Conservation (phyloP, 257 asterid genomes). For the Phtheirospermum japonicum region DNA sequence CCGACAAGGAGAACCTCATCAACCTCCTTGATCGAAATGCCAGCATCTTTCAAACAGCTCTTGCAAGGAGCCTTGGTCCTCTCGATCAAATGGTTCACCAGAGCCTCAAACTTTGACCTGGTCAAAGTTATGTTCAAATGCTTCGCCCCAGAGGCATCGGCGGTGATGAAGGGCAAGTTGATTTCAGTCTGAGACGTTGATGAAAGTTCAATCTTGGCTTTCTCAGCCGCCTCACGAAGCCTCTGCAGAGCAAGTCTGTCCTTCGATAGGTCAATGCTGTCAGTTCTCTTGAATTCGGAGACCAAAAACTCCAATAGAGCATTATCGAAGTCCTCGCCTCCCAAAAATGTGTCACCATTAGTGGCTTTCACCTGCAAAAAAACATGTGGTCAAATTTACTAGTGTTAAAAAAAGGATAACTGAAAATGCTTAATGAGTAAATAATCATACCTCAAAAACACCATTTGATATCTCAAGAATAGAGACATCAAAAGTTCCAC, state of each 20-base stretch:
- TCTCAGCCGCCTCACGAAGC: constrained; percentile 79
- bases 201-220: constrained; percentile 73
- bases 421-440: background rate
- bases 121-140: constrained; percentile 64
- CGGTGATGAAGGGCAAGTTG: constrained; percentile 68
- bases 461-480: constrained; percentile 72
- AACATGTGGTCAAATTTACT: background rate
- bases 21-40: constrained; percentile 52
- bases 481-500: constrained; percentile 73
- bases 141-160: constrained; percentile 67
- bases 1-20: constrained; percentile 80
- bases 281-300: constrained; percentile 57
- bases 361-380: constrained; percentile 69
- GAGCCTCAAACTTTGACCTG: constrained; percentile 66
- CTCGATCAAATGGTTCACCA: constrained; percentile 60
- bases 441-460: constrained; percentile 55
- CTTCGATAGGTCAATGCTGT: constrained; percentile 57
- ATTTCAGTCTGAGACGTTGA: constrained; percentile 70
- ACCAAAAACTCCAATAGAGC: constrained; percentile 61
- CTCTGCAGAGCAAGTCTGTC: constrained; percentile 75
- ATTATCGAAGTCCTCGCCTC: constrained; percentile 83
- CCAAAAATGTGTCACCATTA: constrained; percentile 75
- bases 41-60: constrained; percentile 76
- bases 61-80: constrained; percentile 68
- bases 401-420: background rate